Base-by-base conservation (phyloP, 2,329 filamentous ascomycete species). In the Arthroderma uncinatum region DNA sequence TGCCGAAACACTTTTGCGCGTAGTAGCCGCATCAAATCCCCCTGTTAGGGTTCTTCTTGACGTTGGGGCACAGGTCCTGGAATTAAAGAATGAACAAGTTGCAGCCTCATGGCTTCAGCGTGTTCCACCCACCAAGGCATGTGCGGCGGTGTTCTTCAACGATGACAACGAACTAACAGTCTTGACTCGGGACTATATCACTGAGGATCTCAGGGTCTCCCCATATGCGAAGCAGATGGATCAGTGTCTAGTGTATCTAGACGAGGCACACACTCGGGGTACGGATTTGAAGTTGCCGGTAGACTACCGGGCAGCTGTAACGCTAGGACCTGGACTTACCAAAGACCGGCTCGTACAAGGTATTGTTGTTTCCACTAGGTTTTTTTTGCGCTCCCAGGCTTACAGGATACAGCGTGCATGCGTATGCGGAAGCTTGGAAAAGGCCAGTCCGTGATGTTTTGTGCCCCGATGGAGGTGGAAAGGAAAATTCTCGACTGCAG, bases 321-420 rank as follows among this genome's bases (percentile, higher is more conserved):
- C 85, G 0, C 66, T 92, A 0, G 85, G 86, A 0, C 75, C 82
- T 0, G 73, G 74, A 2, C 62, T 89, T 1, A 85, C 82, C 0
- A 91, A 90, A 60, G 87, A 91, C 59, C 73, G 78, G 12, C 66
- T 89, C 0, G 80, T 84, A 0, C 86, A 90, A 77, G 84, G 82
- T 82, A 71, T 65, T 73, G 62, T 71, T 88, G 8, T 67, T 65
- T 65, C 70, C 1, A 4, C 19, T 21, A 30, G 2, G 4, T 16
- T 44, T 48, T 12, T 21, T 12, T 14, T 14, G 23, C n/a, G 30
- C 30, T 16, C 28, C 12, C 23, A 1, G 19, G 47, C 61, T 63
- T 55, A 62, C 9, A 44, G 55, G 48, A 57, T 37, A 12, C 37
- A 82, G 83, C 82, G 0, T 85, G 82, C 58, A 86, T 85, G 82